Evolutionary conservation across 371 early-diverging fungal genomes (phyloP).

Genomic region (Zychaea mexicana): DNA sequence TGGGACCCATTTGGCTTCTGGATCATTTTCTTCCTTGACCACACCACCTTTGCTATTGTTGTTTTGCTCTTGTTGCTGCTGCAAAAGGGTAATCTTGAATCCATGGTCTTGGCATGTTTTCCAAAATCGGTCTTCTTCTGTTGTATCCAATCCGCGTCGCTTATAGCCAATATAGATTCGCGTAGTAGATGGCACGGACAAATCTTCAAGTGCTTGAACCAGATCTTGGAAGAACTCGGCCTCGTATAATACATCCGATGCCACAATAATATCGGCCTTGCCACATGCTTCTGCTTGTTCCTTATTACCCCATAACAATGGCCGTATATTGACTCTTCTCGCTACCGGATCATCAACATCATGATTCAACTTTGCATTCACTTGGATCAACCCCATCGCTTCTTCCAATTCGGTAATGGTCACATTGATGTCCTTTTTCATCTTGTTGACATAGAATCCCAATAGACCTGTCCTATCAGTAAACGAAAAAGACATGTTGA

Average conservation of each 20-base stretch:
- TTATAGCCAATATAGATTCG: slow-evolving; percentile 65
- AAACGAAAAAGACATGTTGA: background rate
- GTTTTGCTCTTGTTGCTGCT: no score
- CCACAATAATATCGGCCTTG: slow-evolving; percentile 54
- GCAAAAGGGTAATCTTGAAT: slow-evolving; percentile 7
- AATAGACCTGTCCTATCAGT: slow-evolving; percentile 53
- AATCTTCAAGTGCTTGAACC: slow-evolving; percentile 47
- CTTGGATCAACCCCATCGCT: slow-evolving; percentile 46
- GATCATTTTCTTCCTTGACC: slow-evolving; percentile 18
- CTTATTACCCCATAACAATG: slow-evolving; percentile 38
- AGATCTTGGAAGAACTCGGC: slow-evolving; percentile 47
- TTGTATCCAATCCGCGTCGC: slow-evolving; percentile 42
- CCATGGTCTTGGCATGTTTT: slow-evolving; percentile 26
- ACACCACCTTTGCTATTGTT: no score
- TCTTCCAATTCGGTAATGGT: slow-evolving; percentile 60
- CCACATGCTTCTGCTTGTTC: slow-evolving; percentile 25
- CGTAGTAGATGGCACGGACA: slow-evolving; percentile 41
- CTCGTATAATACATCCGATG: slow-evolving; percentile 67
- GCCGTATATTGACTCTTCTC: slow-evolving; percentile 10
- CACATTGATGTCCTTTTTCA: slow-evolving; percentile 10
- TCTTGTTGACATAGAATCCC: slow-evolving; percentile 50
- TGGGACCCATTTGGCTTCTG: slow-evolving; percentile 27
- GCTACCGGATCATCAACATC: no score
- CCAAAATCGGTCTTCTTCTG: slow-evolving; percentile 52
- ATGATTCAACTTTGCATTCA: slow-evolving; percentile 42